Conservation (phyloP, 2,329 filamentous ascomycete species). For the Diplocarpon mali region DNA sequence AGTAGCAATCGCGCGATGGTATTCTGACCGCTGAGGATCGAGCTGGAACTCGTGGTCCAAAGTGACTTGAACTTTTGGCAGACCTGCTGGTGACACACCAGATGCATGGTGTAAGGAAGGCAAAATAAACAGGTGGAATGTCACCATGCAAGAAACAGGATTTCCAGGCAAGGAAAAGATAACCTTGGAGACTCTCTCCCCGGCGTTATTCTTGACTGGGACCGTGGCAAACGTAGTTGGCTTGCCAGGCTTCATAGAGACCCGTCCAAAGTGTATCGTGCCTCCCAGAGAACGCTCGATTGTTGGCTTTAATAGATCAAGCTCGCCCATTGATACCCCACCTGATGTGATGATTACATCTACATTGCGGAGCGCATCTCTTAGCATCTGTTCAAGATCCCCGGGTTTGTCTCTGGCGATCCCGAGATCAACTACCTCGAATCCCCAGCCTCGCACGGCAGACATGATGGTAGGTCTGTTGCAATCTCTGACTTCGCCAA, state of each 20-base stretch:
- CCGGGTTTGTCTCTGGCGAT: conserved; percentile 68
- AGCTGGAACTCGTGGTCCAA: conserved; percentile 62
- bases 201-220: conserved; percentile 48
- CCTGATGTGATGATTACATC: conserved; percentile 87
- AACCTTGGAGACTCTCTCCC: conserved; percentile 50
- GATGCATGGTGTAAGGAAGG: conserved; percentile 70
- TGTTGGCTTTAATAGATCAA: conserved; percentile 92
- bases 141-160: conserved; percentile 84
- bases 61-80: conserved; percentile 61
- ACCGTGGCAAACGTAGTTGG: conserved; percentile 94
- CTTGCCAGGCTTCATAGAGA: conserved; percentile 97
- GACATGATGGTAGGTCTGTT: conserved; percentile 83
- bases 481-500: conserved; percentile 86
- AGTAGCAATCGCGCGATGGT: conserved; percentile 71
- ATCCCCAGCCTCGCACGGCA: conserved; percentile 63
- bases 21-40: conserved; percentile 72
- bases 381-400: conserved; percentile 65
- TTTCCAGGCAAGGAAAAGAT: conserved; percentile 92
- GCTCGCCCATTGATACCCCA: conserved; percentile 94
- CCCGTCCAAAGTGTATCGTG: conserved; percentile 90
- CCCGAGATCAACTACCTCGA: conserved; percentile 71
- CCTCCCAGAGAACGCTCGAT: conserved; percentile 84
- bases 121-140: conserved; percentile 87
- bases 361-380: conserved; percentile 59
- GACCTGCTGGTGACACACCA: conserved; percentile 55